phyloP scores from a whole-genome alignment of 805 yeast species.

The Ogataea henricii region DNA sequence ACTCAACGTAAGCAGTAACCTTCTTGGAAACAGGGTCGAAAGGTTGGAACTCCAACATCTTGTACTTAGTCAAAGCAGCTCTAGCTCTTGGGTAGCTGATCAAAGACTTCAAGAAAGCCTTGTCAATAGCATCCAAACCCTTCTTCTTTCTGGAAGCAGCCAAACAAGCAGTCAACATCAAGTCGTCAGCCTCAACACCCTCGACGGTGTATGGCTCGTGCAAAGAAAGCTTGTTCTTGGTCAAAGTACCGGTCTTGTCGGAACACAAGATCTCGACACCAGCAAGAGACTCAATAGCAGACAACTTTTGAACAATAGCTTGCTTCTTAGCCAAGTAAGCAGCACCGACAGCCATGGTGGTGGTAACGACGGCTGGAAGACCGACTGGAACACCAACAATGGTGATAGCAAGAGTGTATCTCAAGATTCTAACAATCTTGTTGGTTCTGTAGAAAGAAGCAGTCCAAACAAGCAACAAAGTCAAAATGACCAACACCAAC shows the following conservation, averaged over 20 bases:
- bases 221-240: slow-evolving; percentile 93
- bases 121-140: slow-evolving; percentile 97
- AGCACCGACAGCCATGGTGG: slow-evolving; percentile 99
- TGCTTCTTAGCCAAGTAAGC: slow-evolving; percentile 96
- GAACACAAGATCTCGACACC: slow-evolving; percentile 98
- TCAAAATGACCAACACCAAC: slow-evolving; percentile 83
- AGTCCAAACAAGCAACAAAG: slow-evolving; percentile 87
- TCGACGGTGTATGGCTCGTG: slow-evolving; percentile 98
- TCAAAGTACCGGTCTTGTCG: slow-evolving; percentile 96
- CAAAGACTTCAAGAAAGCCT: slow-evolving; percentile 92
- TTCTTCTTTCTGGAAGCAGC: slow-evolving; percentile 98
- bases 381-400: slow-evolving; percentile 98
- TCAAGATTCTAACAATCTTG: slow-evolving; percentile 81
- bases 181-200: slow-evolving; percentile 94
- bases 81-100: slow-evolving; percentile 89
- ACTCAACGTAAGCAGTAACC: slow-evolving; percentile 92
- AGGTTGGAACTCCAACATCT: slow-evolving; percentile 94
- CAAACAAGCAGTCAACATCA: slow-evolving; percentile 96
- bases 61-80: slow-evolving; percentile 89
- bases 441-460: slow-evolving; percentile 93
- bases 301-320: slow-evolving; percentile 94
- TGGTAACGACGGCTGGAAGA: slow-evolving; percentile 97
- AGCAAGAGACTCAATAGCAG: slow-evolving; percentile 95
- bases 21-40: slow-evolving; percentile 97
- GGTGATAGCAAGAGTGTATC: slow-evolving; percentile 93